Evolutionary conservation across 2,329 filamentous ascomycete genomes (phyloP).

Genomic region (Pestalotiopsis sp.): DNA sequence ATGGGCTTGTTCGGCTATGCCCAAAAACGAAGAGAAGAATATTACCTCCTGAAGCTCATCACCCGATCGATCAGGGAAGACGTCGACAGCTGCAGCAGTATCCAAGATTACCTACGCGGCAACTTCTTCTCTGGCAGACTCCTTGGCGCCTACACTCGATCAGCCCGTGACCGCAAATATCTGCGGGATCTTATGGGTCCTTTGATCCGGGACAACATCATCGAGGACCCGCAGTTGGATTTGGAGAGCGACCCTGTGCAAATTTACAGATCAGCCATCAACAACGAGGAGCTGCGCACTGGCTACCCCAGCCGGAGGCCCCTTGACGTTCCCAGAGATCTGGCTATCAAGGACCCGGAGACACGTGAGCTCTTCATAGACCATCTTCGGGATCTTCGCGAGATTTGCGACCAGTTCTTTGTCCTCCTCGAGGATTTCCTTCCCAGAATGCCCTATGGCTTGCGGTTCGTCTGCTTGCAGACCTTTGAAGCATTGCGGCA

Average conservation of each 20-base stretch:
- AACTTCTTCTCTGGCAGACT: slow-evolving; percentile 94
- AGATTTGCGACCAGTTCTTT: slow-evolving; percentile 92
- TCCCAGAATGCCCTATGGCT: slow-evolving; percentile 87
- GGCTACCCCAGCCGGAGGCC: slow-evolving; percentile 79
- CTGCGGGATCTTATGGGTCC: slow-evolving; percentile 83
- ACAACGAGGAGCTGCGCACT: slow-evolving; percentile 94
- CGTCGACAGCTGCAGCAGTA: slow-evolving; percentile 67
- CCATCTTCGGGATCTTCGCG: slow-evolving; percentile 88
- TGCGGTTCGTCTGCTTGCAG: slow-evolving; percentile 84
- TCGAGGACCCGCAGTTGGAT: slow-evolving; percentile 87
- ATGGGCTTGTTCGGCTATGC: slow-evolving; percentile 98
- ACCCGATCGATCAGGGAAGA: slow-evolving; percentile 82
- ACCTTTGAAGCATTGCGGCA: slow-evolving; percentile 76
- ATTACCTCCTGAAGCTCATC: slow-evolving; percentile 90
- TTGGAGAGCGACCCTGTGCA: slow-evolving; percentile 97
- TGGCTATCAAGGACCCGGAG: slow-evolving; percentile 94
- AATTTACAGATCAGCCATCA: slow-evolving; percentile 93
- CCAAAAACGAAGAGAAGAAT: slow-evolving; percentile 94
- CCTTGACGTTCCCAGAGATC: slow-evolving; percentile 82
- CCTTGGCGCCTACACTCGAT: slow-evolving; percentile 83
- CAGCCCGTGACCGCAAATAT: slow-evolving; percentile 89
- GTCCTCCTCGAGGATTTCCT: slow-evolving; percentile 77
- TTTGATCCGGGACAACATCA: slow-evolving; percentile 85
- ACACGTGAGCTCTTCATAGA: slow-evolving; percentile 91
- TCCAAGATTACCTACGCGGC: slow-evolving; percentile 85